Evolutionary conservation across 805 yeast genomes (phyloP).

Genomic region (Yamadazyma scolyti): DNA sequence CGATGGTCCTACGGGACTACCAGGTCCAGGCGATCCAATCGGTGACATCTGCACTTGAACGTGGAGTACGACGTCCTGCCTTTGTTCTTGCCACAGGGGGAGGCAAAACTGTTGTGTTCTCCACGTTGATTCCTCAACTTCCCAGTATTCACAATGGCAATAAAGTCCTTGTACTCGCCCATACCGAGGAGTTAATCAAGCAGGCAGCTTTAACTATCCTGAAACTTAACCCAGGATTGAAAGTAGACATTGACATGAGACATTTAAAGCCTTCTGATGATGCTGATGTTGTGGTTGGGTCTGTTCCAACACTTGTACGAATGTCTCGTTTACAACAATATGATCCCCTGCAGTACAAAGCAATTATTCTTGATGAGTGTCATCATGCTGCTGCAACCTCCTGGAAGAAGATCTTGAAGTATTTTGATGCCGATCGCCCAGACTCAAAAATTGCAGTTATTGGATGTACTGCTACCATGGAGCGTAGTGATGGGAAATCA

Average conservation of each 20-base stretch:
- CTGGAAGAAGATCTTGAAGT: conserved; percentile 53
- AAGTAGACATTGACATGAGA: conserved; percentile 72
- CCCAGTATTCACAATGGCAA: conserved; percentile 26
- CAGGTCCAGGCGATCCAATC: conserved; percentile 66
- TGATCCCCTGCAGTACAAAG: conserved; percentile 57
- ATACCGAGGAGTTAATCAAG: conserved; percentile 69
- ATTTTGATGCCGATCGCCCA: conserved; percentile 49
- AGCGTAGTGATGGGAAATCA: conserved; percentile 66
- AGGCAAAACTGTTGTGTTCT: conserved; percentile 83
- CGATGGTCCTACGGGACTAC: conserved; percentile 42
- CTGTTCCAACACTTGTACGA: conserved; percentile 63
- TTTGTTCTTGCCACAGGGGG: conserved; percentile 92
- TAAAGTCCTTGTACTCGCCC: conserved; percentile 65
- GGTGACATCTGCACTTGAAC: conserved; percentile 46
- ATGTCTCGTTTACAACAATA: conserved; percentile 47
- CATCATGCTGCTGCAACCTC: conserved; percentile 82
- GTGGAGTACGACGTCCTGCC: conserved; percentile 58
- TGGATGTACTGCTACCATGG: conserved; percentile 88
- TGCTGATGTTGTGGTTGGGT: conserved; percentile 70
- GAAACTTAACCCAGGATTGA: conserved; percentile 44
- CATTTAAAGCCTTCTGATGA: conserved; percentile 34
- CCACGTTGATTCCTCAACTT: conserved; percentile 49
- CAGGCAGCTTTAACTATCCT: conserved; percentile 61
- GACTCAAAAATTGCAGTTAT: conserved; percentile 52
- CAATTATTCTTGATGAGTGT: conserved; percentile 85